Percentiles rank a stretch among this genome's conserved stretches.
Conservation (phyloP, 148 eudicot genomes). For the Rhododendron henanense region DNA sequence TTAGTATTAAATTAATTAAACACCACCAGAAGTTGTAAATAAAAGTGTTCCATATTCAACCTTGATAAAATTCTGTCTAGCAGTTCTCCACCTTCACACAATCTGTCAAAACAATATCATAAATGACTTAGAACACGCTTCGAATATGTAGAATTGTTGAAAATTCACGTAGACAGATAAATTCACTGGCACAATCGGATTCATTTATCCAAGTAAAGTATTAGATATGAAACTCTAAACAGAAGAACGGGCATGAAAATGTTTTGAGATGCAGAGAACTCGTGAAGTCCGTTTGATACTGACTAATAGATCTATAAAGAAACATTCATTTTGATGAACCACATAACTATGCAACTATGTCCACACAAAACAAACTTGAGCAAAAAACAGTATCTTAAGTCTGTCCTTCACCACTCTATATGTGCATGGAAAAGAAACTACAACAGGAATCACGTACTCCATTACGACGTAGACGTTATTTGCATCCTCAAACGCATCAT, state of each 20-base stretch:
- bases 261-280: background rate
- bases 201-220: background rate
- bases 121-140: background rate
- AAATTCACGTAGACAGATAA: background rate
- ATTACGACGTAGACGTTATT: slow-evolving; percentile 79
- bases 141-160: background rate
- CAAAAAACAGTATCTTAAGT: slow-evolving; percentile 5
- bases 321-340: background rate
- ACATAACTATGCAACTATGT: background rate
- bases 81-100: slow-evolving; percentile 99
- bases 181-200: background rate
- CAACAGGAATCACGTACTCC: slow-evolving; percentile 62
- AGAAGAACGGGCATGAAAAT: background rate
- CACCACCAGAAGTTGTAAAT: background rate
- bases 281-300: background rate
- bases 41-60: slow-evolving; percentile 28
- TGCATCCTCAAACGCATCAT: slow-evolving; percentile 90
- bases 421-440: background rate
- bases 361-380: background rate
- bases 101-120: slow-evolving; percentile 37
- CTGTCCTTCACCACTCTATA: background rate
- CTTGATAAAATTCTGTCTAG: slow-evolving; percentile 88
- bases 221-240: background rate
- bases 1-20: background rate
- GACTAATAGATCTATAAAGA: background rate